Percentiles rank a stretch among this genome's conserved stretches.
Conservation (phyloP, 2,329 filamentous ascomycete species). For the Monilinia laxa region DNA sequence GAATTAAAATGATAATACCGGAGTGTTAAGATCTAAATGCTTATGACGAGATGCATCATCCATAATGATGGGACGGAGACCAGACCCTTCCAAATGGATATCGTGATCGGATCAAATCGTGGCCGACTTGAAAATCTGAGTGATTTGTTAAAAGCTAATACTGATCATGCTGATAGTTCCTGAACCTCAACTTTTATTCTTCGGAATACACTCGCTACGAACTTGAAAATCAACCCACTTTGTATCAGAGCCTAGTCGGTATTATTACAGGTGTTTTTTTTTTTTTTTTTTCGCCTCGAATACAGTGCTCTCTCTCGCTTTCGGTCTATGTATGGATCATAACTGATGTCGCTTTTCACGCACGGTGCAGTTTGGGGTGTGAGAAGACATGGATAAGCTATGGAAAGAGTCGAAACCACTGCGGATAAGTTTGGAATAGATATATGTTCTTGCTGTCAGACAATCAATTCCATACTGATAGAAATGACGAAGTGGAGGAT, state of each 20-base stretch:
- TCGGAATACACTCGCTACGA: background rate
- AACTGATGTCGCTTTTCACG: conserved; percentile 1
- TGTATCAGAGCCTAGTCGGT: background rate
- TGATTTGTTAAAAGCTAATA: background rate
- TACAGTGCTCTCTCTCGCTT: conserved; percentile 6
- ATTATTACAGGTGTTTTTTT: conserved; percentile 4
- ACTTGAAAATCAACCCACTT: conserved; percentile 10
- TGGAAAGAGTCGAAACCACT: background rate
- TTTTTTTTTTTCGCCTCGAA: conserved; percentile 15
- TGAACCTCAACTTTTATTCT: background rate
- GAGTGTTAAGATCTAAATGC: background rate
- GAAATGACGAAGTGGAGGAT: background rate
- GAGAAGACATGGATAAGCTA: background rate
- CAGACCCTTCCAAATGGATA: background rate
- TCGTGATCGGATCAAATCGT: background rate
- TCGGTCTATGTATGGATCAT: conserved; percentile 5
- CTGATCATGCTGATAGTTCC: too few species aligned
- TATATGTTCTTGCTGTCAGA: background rate
- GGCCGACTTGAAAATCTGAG: conserved; percentile 2
- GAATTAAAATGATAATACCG: conserved; percentile 1
- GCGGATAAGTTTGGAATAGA: conserved; percentile 15
- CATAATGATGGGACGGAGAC: background rate
- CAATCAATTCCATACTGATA: conserved; percentile 12
- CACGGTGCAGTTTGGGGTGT: conserved; percentile 15
- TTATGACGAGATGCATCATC: background rate